Evolutionary conservation across 2,329 filamentous ascomycete species (phyloP).

Genomic region (Apiospora koreana): DNA sequence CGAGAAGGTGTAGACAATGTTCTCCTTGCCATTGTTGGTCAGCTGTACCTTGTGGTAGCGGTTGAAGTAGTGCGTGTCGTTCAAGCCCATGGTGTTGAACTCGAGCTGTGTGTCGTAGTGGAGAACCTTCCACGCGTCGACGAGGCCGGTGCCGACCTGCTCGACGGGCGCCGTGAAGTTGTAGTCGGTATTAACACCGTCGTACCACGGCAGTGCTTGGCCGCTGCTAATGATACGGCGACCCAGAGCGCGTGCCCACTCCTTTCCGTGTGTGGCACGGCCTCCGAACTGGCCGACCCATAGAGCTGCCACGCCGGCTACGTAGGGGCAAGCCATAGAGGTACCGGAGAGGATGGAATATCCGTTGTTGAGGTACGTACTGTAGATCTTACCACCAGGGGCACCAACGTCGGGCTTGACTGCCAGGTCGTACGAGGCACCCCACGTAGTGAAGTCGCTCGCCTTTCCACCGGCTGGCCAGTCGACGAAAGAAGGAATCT

Average conservation of each 20-base stretch:
- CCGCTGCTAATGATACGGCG: slow-evolving; percentile 37
- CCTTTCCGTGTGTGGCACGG: slow-evolving; percentile 31
- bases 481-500: slow-evolving; percentile 24
- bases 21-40: slow-evolving; percentile 36
- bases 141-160: slow-evolving; percentile 42
- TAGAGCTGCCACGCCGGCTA: slow-evolving; percentile 43
- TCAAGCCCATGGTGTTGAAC: slow-evolving; percentile 42
- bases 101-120: slow-evolving; percentile 38
- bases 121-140: slow-evolving; percentile 44
- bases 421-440: slow-evolving; percentile 42
- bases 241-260: slow-evolving; percentile 29
- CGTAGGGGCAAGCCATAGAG: slow-evolving; percentile 49
- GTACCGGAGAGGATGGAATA: slow-evolving; percentile 46
- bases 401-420: slow-evolving; percentile 46
- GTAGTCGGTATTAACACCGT: slow-evolving; percentile 23
- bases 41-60: slow-evolving; percentile 27
- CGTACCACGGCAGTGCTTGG: slow-evolving; percentile 25
- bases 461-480: slow-evolving; percentile 35
- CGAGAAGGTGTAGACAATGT: slow-evolving; percentile 34
- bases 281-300: slow-evolving; percentile 36
- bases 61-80: slow-evolving; percentile 43
- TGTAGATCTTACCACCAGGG: slow-evolving; percentile 46
- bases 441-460: slow-evolving; percentile 44
- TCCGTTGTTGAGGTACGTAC: slow-evolving; percentile 40
- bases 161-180: slow-evolving; percentile 33